phyloP scores from a whole-genome alignment of 2,329 filamentous ascomycete genomes.

The Xenoacremonium recifei region DNA sequence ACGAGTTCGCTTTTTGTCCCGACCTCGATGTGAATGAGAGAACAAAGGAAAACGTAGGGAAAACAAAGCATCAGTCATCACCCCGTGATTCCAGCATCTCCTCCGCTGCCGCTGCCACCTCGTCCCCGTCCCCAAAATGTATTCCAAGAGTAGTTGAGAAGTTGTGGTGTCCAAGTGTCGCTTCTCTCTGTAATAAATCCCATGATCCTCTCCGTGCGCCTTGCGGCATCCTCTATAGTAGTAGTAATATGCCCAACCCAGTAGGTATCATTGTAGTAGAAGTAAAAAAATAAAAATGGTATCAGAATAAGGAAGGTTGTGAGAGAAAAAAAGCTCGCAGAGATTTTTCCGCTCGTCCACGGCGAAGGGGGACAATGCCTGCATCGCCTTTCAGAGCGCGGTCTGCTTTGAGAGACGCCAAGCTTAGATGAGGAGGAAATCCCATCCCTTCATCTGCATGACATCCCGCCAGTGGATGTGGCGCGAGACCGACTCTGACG shows the following conservation, averaged over 20 bases:
- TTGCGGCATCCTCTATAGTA: slow-evolving; percentile 44
- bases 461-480: slow-evolving; percentile 93
- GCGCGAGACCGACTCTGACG: slow-evolving; percentile 45
- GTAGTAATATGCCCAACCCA: slow-evolving; percentile 29
- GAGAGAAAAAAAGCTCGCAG: slow-evolving; percentile 9
- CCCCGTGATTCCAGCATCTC: slow-evolving; percentile 27
- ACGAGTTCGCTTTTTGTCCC: slow-evolving; percentile 18
- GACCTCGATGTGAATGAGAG: too few species aligned
- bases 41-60: slow-evolving; percentile 3
- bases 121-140: slow-evolving; percentile 15
- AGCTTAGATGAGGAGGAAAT: slow-evolving; percentile 81
- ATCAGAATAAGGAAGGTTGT: slow-evolving; percentile 24
- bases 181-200: slow-evolving; percentile 21
- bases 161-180: slow-evolving; percentile 30
- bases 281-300: slow-evolving; percentile 22
- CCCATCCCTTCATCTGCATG: slow-evolving; percentile 89
- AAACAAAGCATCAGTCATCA: slow-evolving; percentile 14
- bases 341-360: slow-evolving; percentile 11
- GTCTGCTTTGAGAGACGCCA: slow-evolving; percentile 35
- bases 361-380: slow-evolving; percentile 35
- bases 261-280: slow-evolving; percentile 32
- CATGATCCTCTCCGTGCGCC: slow-evolving; percentile 29
- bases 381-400: slow-evolving; percentile 32
- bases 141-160: slow-evolving; percentile 24
- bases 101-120: slow-evolving; percentile 8